Conservation (phyloP, 306 rosid species). For the Prosopis cineraria region DNA sequence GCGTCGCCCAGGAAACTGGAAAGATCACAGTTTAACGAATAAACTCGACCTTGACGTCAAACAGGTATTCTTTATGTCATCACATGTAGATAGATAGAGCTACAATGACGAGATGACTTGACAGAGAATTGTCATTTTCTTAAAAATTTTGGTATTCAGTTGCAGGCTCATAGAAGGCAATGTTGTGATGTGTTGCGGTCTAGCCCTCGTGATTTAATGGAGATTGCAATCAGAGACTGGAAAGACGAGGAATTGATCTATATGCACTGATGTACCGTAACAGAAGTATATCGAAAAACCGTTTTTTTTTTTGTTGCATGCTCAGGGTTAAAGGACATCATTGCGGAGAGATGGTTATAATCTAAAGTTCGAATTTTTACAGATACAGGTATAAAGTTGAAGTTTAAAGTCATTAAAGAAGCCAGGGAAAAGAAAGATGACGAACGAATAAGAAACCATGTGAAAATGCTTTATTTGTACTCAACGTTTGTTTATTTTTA, state of each 20-base stretch:
- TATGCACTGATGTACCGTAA: conserved; percentile 62
- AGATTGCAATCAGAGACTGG: conserved; percentile 77
- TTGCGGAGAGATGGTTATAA: background rate
- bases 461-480: background rate
- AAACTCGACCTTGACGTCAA: conserved; percentile 55
- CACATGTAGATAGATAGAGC: too few relatives aligned
- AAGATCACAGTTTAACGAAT: conserved; percentile 60
- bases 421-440: background rate
- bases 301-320: too few relatives aligned
- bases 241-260: conserved; percentile 60
- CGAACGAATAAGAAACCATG: background rate
- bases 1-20: conserved; percentile 52
- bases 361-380: background rate
- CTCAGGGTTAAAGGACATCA: background rate
- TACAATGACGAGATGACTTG: background rate
- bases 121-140: background rate
- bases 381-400: background rate
- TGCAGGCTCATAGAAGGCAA: conserved; percentile 75
- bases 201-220: conserved; percentile 43
- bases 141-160: conserved; percentile 34
- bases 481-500: background rate
- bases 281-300: background rate
- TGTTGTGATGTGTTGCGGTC: conserved; percentile 76
- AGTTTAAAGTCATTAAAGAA: background rate
- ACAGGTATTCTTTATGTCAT: conserved; percentile 52